Base-by-base conservation (phyloP, 352 stramenopile species). In the Peronospora farinosa region DNA sequence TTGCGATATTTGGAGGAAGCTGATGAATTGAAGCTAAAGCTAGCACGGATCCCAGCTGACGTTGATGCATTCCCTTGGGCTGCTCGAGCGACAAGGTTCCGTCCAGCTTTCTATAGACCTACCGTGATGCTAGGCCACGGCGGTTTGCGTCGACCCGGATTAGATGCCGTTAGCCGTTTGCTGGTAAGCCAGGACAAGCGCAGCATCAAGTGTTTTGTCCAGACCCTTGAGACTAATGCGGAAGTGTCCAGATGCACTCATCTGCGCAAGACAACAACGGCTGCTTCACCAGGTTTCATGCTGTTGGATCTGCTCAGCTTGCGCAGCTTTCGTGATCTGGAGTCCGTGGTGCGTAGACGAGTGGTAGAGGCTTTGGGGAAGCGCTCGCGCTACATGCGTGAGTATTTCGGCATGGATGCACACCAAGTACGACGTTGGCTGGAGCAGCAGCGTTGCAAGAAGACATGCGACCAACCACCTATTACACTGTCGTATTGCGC, bases 181-280 rank as follows among this genome's bases (percentile, higher is more conserved):
- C 32, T 87, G 32, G 52, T 85, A 9, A 77, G 60, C 40, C 73
- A 87, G 47, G 69, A 85, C 63, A 87, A 87, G 39, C 73, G 71
- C 52, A 80, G 59, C 32, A 50, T 84, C 49, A 82, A 78, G 60
- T 85, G 73, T 33, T 87, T 73, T 52, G 54, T 87, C 7, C 60
- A 74, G 23, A 49, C 44, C 12, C 15, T 49, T 15, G 39, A 54
- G 10, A 47, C 15, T 5, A 32, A 38, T 13, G 27, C 46, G 6
- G 30, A 52, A 9, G 31, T 50, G 39, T 40, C 53, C 27, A 45
- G 35, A 32, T 63, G 63, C 33, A 39, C 30, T 32, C 45, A 64
- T 32, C 4, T 44, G 2, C 49, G 10, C 11, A 31, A 40, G 8
- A 50, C 53, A 11, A 7, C 47, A 3, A 53, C 55, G 17, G 57